Percentiles rank a stretch among this genome's conserved stretches.
Evolutionary conservation across 73 alveolate species (phyloP).

Genomic region (Uronychia binucleata): DNA sequence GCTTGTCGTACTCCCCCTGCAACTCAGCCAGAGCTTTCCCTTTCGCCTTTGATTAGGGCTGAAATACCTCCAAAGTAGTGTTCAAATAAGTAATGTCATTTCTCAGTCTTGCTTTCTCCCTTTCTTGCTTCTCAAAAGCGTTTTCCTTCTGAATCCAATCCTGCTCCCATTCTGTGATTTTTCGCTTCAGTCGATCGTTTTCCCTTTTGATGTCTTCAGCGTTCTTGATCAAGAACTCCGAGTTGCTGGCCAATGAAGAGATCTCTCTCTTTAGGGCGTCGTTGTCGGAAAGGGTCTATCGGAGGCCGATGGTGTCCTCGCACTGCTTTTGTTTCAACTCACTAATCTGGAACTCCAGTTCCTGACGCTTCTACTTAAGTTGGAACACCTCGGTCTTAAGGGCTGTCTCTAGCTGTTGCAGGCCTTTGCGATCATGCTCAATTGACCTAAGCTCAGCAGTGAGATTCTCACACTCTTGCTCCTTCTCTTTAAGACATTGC

Average conservation of each 20-base stretch:
- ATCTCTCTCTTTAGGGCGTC: background rate
- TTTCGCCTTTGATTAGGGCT: too few relatives aligned
- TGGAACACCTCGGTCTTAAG: background rate
- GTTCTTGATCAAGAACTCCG: background rate
- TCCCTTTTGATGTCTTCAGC: background rate
- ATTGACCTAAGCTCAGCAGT: background rate
- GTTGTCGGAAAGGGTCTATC: background rate
- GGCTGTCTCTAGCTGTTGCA: background rate
- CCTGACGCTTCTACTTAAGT: background rate
- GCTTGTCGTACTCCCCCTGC: background rate
- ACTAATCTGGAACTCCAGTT: background rate
- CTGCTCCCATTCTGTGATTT: background rate
- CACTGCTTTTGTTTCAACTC: background rate
- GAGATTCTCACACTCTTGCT: background rate
- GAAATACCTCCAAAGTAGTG: background rate
- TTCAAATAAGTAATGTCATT: background rate
- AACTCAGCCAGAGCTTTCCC: background rate
- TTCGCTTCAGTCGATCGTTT: background rate
- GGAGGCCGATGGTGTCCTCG: background rate
- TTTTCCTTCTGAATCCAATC: background rate
- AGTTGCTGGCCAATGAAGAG: background rate
- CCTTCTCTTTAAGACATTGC: background rate
- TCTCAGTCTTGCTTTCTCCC: background rate
- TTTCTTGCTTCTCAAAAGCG: background rate
- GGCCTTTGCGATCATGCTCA: background rate